Base-by-base conservation (phyloP, 495 filamentous ascomycete genomes). In the Podospora conica region DNA sequence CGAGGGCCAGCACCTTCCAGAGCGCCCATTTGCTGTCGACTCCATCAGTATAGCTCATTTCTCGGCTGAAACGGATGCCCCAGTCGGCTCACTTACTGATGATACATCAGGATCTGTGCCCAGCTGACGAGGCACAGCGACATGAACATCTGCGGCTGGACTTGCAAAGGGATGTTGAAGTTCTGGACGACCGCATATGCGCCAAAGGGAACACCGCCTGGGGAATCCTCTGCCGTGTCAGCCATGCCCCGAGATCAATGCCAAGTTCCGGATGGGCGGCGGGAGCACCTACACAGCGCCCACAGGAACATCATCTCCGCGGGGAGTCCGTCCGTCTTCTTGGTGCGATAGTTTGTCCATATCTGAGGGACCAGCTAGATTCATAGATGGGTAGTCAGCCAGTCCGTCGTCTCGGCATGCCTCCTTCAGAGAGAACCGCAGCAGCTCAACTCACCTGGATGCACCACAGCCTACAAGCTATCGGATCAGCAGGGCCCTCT, bases 251-350 rank as follows among this genome's bases (percentile, higher is more conserved):
- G 23, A 57, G 55, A 57, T n/a, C n/a, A n/a, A n/a, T 5, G 15
- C 1, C 55, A 15, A 8, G 21, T 2, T 53, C 21, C 20, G 60
- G 29, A 21, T 1, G 28, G 22, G 9, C 8, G 10, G 54, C 22
- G 56, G 11, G 1, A 21, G 11, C 2, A 70, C 83, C 62, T 73
- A 90, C 88, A 88, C 29, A 82, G 72, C 23, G 87, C 87, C 89
- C 90, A 92, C 2, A 92, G 73, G 63, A 91, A 86, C 84, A 91
- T 87, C 90, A 93, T 93, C 18, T 78, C 66, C 0, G 82, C 85
- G 5, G 90, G 90, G 1, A 93, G 79, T 0, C 90, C 90, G 53
- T 91, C 87, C 1, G 90, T 92, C 59, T 83, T 83, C 69, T 93
- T 92, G 11, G 77, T 80, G 10, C 80, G 78, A 82, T 85, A 91